Conservation (phyloP, 805 yeast species). For the Spathaspora girioi region DNA sequence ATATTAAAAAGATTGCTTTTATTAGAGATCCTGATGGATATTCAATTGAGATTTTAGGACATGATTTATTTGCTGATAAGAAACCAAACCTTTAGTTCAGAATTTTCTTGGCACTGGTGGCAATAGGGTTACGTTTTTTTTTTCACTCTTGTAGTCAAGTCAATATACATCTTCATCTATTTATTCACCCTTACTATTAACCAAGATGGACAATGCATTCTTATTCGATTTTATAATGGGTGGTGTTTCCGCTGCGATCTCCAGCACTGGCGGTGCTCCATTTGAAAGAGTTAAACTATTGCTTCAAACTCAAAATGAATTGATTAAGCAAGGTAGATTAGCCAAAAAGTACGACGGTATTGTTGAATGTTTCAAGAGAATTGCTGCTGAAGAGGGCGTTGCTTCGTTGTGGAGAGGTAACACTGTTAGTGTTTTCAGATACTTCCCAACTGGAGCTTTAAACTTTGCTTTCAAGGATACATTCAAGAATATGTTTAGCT, state of each 20-base stretch:
- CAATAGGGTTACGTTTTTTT: too few species aligned
- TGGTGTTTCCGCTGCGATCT: constrained; percentile 98
- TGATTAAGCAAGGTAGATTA: constrained; percentile 96
- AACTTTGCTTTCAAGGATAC: constrained; percentile 98
- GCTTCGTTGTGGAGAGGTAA: constrained; percentile 98
- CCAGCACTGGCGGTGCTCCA: constrained; percentile 97
- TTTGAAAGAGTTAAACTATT: constrained; percentile 95
- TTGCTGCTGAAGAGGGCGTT: constrained; percentile 90
- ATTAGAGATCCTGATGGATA: constrained; percentile 90
- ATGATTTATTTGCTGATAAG: constrained; percentile 16
- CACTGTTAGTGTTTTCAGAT: constrained; percentile 98
- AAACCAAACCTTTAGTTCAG: background rate
- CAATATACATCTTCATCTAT: background rate
- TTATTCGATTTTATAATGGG: constrained; percentile 76
- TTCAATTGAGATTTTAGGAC: constrained; percentile 67
- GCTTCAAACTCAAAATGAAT: constrained; percentile 97
- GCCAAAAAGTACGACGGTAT: constrained; percentile 86
- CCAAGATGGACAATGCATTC: constrained; percentile 21
- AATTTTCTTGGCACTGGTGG: too few species aligned
- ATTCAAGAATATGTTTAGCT: constrained; percentile 92
- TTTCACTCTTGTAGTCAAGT: too few species aligned
- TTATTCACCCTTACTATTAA: constrained; percentile 11
- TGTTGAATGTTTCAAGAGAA: constrained; percentile 89
- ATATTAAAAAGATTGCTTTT: constrained; percentile 62
- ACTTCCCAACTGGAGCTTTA: constrained; percentile 99